Evolutionary conservation across 1,284 basidiomycete genomes (phyloP).

Genomic region (Taiwanofungus camphoratus): DNA sequence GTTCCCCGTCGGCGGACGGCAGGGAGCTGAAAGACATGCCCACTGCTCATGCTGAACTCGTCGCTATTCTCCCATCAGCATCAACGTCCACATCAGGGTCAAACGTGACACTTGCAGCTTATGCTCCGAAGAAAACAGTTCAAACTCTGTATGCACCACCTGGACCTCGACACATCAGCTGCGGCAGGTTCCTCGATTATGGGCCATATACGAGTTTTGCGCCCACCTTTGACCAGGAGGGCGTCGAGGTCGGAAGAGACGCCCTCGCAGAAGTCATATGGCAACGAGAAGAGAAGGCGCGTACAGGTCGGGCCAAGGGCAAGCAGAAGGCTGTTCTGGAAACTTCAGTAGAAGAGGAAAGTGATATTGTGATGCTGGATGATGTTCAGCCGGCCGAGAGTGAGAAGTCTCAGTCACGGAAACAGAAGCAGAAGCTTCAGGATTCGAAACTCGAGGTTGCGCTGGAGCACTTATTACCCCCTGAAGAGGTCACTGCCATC

Average conservation of each 20-base stretch:
- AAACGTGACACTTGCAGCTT: slow-evolving; percentile 32
- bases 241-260: slow-evolving; percentile 54
- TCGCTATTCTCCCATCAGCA: slow-evolving; percentile 61
- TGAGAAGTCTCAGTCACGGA: slow-evolving; percentile 6
- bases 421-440: slow-evolving; percentile 8
- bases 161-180: slow-evolving; percentile 46
- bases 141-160: slow-evolving; percentile 32
- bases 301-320: slow-evolving; percentile 18
- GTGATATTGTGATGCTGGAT: slow-evolving; percentile 14
- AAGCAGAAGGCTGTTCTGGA: slow-evolving; percentile 20
- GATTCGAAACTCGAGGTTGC: slow-evolving; percentile 24
- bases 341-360: slow-evolving; percentile 3
- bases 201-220: slow-evolving; percentile 71
- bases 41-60: slow-evolving; percentile 68
- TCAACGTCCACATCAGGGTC: slow-evolving; percentile 31
- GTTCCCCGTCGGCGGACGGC: slow-evolving; percentile 26
- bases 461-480: slow-evolving; percentile 48
- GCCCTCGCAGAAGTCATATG: slow-evolving; percentile 55
- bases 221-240: slow-evolving; percentile 69
- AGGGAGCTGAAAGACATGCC: slow-evolving; percentile 44
- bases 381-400: slow-evolving; percentile 2
- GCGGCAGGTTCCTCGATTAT: slow-evolving; percentile 70
- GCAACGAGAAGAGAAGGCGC: slow-evolving; percentile 26
- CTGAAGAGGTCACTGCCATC: slow-evolving; percentile 47
- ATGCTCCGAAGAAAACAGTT: slow-evolving; percentile 21